A percentile compares a stretch with the other conserved stretches of the same genome.
phyloP scores from a whole-genome alignment of 179 eudicot genomes.

The Silene vulgaris region DNA sequence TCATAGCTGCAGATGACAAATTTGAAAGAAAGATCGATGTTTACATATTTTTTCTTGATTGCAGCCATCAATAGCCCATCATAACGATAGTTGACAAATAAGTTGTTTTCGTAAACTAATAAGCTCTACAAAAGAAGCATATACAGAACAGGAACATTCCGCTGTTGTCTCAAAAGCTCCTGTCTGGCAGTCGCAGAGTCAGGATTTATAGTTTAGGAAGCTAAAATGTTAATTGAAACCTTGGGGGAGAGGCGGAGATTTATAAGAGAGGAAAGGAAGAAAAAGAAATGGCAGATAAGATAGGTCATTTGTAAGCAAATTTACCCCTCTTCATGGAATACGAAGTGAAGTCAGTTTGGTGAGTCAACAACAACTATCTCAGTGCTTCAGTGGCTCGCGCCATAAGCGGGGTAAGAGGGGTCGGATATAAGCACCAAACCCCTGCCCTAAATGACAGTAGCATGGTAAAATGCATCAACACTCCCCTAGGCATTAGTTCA shows the following conservation, averaged over 20 bases:
- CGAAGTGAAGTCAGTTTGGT: no score
- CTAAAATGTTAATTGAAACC: neutral
- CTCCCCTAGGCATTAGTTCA: no score
- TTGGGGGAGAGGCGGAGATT: neutral
- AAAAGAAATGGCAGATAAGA: no score
- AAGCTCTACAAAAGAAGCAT: neutral
- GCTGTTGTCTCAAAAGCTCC: neutral
- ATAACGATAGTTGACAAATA: neutral
- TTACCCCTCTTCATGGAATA: no score
- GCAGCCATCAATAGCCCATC: neutral
- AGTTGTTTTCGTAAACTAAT: neutral
- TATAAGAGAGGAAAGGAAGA: neutral
- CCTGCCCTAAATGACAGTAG: no score
- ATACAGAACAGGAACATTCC: neutral
- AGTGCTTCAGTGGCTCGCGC: no score
- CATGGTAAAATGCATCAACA: no score
- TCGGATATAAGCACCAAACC: no score
- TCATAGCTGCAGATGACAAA: conserved; percentile 52
- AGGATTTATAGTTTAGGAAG: neutral
- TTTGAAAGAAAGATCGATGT: neutral
- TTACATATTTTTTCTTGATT: neutral
- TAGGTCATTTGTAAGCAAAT: no score
- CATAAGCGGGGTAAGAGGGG: no score
- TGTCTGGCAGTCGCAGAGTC: neutral
- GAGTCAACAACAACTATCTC: no score